Conservation (phyloP, 768 basidiomycete genomes). For the Amylocystis lapponica region DNA sequence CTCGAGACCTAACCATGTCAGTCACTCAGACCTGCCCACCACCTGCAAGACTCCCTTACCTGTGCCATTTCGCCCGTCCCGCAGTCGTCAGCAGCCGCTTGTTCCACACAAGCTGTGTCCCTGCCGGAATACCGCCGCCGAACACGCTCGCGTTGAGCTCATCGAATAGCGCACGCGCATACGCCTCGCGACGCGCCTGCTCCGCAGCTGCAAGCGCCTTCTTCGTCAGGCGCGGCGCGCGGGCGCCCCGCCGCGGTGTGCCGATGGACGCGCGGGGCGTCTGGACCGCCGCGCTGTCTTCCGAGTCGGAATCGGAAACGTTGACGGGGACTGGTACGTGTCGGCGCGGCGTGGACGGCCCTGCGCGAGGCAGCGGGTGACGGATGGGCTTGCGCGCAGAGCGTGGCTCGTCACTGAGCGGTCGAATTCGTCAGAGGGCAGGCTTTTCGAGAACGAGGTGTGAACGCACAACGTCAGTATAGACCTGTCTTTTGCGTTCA, state of each 20-base stretch:
- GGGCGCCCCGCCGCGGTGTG: constrained; percentile 7
- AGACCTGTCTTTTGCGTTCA: constrained; percentile 24
- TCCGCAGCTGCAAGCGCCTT: constrained; percentile 40
- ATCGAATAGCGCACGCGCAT: constrained; percentile 53
- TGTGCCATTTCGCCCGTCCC: constrained; percentile 60
- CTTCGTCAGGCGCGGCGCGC: constrained; percentile 27
- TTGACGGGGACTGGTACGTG: background rate
- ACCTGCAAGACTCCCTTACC: constrained; percentile 28
- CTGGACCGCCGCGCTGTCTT: constrained; percentile 1
- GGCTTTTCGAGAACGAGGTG: background rate
- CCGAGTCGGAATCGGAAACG: constrained; percentile 1
- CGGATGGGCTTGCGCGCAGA: constrained; percentile 42
- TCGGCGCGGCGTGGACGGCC: too few species aligned
- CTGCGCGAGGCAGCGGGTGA: background rate
- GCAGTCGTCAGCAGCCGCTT: constrained; percentile 62
- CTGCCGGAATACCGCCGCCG: constrained; percentile 42
- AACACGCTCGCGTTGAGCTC: constrained; percentile 59
- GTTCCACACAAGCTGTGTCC: constrained; percentile 61
- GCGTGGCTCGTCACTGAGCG: constrained; percentile 41
- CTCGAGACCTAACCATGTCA: constrained; percentile 36
- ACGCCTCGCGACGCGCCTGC: constrained; percentile 38
- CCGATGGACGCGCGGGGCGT: background rate
- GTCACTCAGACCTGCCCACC: background rate
- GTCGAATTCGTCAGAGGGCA: constrained; percentile 16
- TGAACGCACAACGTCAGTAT: constrained; percentile 20